Percentiles rank a stretch among this genome's conserved stretches.
Evolutionary conservation across 805 yeast species (phyloP).

Genomic region (Tetrapisispora fleetii): DNA sequence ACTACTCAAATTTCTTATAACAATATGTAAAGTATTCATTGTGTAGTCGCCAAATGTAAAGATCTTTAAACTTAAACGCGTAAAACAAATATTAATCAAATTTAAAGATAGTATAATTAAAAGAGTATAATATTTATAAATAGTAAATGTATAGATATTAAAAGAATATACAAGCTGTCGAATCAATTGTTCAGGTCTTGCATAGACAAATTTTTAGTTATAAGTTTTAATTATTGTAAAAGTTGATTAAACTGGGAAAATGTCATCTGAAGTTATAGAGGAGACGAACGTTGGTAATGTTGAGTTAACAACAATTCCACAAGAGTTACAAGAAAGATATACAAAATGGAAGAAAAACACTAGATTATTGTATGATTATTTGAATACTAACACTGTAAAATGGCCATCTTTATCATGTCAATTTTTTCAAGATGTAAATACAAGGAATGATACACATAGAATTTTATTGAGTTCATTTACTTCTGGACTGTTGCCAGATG

Average conservation of each 20-base stretch:
- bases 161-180: no score
- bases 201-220: no score
- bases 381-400: conserved; percentile 56
- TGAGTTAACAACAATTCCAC: conserved; percentile 7
- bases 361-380: conserved; percentile 61
- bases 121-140: background rate
- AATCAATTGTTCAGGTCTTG: no score
- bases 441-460: conserved; percentile 20
- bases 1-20: no score
- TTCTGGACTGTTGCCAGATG: conserved; percentile 28
- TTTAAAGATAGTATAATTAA: background rate
- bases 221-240: background rate
- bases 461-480: conserved; percentile 27
- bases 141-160: no score
- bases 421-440: conserved; percentile 47
- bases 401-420: conserved; percentile 66
- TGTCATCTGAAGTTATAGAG: background rate
- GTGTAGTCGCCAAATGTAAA: background rate
- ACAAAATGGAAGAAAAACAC: conserved; percentile 70
- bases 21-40: no score
- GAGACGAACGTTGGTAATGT: background rate
- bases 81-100: background rate
- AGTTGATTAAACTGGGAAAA: background rate
- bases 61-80: background rate
- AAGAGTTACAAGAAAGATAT: conserved; percentile 25